Evolutionary conservation across 2,329 filamentous ascomycete species (phyloP), one percentile per base, ranked within the genome.

Genomic region (Capronia coronata): DNA sequence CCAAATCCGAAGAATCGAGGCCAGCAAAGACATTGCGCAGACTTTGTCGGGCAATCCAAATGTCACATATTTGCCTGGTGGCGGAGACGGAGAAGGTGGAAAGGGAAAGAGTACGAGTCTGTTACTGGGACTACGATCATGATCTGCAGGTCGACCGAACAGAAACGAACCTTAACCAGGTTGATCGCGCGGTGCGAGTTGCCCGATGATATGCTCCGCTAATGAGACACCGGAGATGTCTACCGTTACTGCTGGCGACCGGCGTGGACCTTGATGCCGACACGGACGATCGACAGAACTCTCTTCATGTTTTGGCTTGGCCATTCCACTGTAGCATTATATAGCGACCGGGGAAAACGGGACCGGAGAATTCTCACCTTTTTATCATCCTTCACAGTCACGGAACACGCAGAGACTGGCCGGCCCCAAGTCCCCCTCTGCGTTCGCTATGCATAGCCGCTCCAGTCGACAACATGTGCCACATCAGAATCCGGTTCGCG

Each of bases 1-100:
- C 60, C 83, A 93, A 80, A 97, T 98, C 70, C 78, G 93, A 76
- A 85, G 91, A 75, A 96, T 98, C 64, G 93, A 98, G 76, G 94
- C 93, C 11, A 90, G 87, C 67, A 87, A 84, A 69, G 94, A 98
- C 64, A 96, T 98, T 71, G 93, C 93, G 8, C 81, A 89, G 71
- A 91, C 90, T 59, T 72, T 98, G 64, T 82, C 91, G 16, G 74
- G 75, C 52, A 98, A 98, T 73, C 90, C 93, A 53, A 97, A 98
- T 63, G 90, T 98, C 46, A 90, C 89, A 41, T 98, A 98, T 70
- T 72, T 98, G 57, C 93, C 93, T 2, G 81, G 87, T 61, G 84
- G 86, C 50, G 70, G 69, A 30, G 69, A 70, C 37, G 71, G 72
- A 35, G 76, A 75, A 56, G 74, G 75, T 7, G 75, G 74, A 48